Conservation (phyloP, 768 basidiomycete genomes). For the Imleria badia region DNA sequence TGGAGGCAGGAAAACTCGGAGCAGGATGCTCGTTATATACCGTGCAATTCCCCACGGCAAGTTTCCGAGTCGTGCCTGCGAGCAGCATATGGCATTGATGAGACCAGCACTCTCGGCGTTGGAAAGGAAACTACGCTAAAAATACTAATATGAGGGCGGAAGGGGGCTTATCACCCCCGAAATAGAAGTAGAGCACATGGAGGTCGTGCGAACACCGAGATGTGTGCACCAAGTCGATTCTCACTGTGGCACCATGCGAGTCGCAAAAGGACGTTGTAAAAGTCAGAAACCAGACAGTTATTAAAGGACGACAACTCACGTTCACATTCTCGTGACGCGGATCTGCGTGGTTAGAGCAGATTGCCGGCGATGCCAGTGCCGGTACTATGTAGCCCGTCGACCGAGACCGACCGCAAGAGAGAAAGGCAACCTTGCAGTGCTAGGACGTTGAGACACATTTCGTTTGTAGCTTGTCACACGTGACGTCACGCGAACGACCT, state of each 20-base stretch:
- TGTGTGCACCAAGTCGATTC: background rate
- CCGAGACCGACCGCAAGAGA: too few relatives aligned
- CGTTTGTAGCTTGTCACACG: too few relatives aligned
- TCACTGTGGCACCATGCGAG: background rate
- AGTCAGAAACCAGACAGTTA: too few relatives aligned
- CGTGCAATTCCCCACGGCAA: background rate
- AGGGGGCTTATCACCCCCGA: background rate
- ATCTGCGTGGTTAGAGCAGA: too few relatives aligned
- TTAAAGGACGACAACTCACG: too few relatives aligned
- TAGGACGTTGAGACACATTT: too few relatives aligned
- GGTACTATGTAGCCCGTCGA: too few relatives aligned
- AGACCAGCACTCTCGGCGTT: background rate
- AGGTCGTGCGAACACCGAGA: background rate
- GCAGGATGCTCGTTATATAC: slow-evolving; percentile 10
- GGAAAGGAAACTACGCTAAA: background rate
- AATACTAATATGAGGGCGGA: background rate
- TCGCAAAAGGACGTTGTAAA: too few relatives aligned
- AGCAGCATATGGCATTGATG: background rate
- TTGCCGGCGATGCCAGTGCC: too few relatives aligned
- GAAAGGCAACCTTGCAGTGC: too few relatives aligned
- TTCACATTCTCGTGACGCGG: too few relatives aligned
- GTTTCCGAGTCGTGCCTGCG: background rate
- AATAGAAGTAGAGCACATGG: background rate
- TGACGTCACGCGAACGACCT: too few relatives aligned
- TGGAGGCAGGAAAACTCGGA: background rate